phyloP scores from a whole-genome alignment of 768 basidiomycete species.

The Leccinum disarticulatum region DNA sequence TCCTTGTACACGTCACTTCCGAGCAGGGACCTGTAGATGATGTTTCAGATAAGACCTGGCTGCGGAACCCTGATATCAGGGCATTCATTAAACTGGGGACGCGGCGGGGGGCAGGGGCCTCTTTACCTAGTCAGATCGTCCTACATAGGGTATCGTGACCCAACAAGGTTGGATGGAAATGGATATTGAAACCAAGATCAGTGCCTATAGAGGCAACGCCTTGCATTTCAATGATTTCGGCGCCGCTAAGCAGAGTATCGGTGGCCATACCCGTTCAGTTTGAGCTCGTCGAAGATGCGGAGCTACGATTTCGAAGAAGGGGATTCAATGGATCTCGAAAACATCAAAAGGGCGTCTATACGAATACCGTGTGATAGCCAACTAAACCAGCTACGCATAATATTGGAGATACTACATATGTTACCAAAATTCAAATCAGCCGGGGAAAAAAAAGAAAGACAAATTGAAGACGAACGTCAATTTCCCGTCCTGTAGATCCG shows the following conservation, averaged over 20 bases:
- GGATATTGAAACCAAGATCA: not conserved
- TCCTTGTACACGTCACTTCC: not conserved
- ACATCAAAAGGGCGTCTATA: too few species aligned
- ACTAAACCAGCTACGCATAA: too few species aligned
- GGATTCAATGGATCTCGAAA: too few species aligned
- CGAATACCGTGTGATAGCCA: too few species aligned
- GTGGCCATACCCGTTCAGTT: too few species aligned
- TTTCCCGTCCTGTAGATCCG: not conserved
- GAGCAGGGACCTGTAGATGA: not conserved
- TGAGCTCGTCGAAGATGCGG: too few species aligned
- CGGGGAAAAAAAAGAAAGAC: too few species aligned
- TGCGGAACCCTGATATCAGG: not conserved
- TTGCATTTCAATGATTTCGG: too few species aligned
- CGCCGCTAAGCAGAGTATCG: not conserved
- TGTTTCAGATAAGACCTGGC: not conserved
- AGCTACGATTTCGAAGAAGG: too few species aligned
- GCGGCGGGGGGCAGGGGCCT: not conserved
- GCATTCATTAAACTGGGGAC: not conserved
- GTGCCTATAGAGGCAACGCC: too few species aligned
- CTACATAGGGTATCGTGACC: not conserved
- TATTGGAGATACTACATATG: too few species aligned
- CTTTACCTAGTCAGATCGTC: not conserved
- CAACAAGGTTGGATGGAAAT: not conserved
- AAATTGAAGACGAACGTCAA: too few species aligned
- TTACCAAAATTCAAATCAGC: not conserved